These are phyloP conservation scores for Euphorbia tirucalli DNA, from an alignment of 345 rosid species.

Conservation along the genomic window DNA sequence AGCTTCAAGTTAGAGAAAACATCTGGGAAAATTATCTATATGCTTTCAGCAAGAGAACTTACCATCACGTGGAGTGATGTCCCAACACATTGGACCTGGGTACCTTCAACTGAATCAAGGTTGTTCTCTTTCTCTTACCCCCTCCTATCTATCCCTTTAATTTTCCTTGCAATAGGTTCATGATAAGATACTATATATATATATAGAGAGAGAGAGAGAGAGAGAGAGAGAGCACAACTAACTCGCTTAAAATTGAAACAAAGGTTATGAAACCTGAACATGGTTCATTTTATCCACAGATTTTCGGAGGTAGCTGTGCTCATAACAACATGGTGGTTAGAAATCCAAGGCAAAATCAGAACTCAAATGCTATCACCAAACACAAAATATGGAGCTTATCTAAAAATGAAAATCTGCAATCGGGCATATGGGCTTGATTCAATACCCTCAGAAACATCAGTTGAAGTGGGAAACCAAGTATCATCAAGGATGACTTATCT, in stretches of 20 bases:
- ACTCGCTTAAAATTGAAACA: neutral
- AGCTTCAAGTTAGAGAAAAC: conserved; percentile 26
- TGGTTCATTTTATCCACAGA: conserved; percentile 19
- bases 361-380: conserved; percentile 31
- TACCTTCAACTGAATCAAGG: conserved; percentile 23
- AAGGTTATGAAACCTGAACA: too few species aligned
- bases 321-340: conserved; percentile 38
- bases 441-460: conserved; percentile 23
- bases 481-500: conserved; percentile 6
- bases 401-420: conserved; percentile 23
- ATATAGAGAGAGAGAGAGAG: too few species aligned
- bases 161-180: neutral
- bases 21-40: conserved; percentile 16
- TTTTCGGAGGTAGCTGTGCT: conserved; percentile 42
- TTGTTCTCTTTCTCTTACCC: neutral
- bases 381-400: conserved; percentile 41
- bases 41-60: conserved; percentile 26
- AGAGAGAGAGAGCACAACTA: neutral
- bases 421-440: conserved; percentile 41
- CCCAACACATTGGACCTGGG: conserved; percentile 25
- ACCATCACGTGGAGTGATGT: conserved; percentile 22
- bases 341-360: conserved; percentile 35
- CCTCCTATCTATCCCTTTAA: neutral
- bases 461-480: conserved; percentile 14
- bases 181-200: neutral